phyloP scores from a whole-genome alignment of 192 early-diverging fungal species.

The Entomortierella lignicola region DNA sequence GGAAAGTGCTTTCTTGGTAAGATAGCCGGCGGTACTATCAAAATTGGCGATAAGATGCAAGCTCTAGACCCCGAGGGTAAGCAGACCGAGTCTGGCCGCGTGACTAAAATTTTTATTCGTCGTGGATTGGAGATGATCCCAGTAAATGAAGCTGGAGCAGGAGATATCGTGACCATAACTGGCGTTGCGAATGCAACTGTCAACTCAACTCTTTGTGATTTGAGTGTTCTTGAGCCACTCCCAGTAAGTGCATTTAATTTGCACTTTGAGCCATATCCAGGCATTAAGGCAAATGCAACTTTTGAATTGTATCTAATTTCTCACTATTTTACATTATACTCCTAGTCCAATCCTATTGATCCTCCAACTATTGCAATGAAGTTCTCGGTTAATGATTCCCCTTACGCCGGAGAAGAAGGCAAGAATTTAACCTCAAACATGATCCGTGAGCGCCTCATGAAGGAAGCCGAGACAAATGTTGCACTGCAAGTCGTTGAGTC shows the following conservation, averaged over 20 bases:
- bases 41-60: slow-evolving; percentile 80
- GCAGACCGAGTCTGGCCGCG: slow-evolving; percentile 73
- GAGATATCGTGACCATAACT: slow-evolving; percentile 84
- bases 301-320: too few species aligned
- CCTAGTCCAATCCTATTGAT: slow-evolving; percentile 78
- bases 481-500: slow-evolving; percentile 79
- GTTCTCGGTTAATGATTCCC: slow-evolving; percentile 90
- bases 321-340: too few species aligned
- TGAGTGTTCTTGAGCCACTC: slow-evolving; percentile 68
- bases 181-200: slow-evolving; percentile 81
- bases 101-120: slow-evolving; percentile 81
- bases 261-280: not conserved
- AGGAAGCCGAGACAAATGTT: slow-evolving; percentile 86
- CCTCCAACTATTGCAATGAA: slow-evolving; percentile 88
- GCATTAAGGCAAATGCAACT: not conserved
- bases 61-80: slow-evolving; percentile 77
- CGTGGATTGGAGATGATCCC: slow-evolving; percentile 79
- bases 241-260: slow-evolving; percentile 42
- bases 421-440: slow-evolving; percentile 80
- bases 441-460: slow-evolving; percentile 78
- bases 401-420: slow-evolving; percentile 84
- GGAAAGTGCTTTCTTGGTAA: slow-evolving; percentile 87
- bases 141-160: slow-evolving; percentile 80
- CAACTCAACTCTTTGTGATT: slow-evolving; percentile 82
- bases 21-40: slow-evolving; percentile 74